These are phyloP conservation scores for Podila epicladia DNA, from an alignment of 192 early-diverging fungal species.

Conservation along the genomic window DNA sequence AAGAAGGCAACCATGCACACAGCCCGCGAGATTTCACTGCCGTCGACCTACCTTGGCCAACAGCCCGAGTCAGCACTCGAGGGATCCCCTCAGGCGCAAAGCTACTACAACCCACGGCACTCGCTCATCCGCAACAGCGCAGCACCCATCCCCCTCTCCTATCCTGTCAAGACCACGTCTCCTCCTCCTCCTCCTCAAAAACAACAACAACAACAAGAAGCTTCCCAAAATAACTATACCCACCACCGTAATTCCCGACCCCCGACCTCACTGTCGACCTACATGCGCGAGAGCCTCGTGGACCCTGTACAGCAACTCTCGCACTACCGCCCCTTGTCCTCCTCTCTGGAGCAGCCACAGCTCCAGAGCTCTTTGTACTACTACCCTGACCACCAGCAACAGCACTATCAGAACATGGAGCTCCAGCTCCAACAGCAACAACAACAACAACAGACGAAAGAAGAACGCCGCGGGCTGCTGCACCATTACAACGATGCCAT, in stretches of 20 bases:
- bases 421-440: neutral
- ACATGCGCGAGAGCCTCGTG: conserved; percentile 17
- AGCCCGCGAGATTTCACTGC: neutral
- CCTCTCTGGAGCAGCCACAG: neutral
- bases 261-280: conserved; percentile 3
- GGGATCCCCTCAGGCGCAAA: neutral
- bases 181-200: too few species aligned
- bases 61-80: neutral
- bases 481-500: neutral
- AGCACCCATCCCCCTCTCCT: neutral
- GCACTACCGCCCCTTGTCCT: neutral
- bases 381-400: neutral
- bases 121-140: neutral
- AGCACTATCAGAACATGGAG: neutral
- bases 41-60: neutral
- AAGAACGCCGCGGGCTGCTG: neutral
- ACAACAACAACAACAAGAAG: neutral
- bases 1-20: neutral
- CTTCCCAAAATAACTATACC: too few species aligned
- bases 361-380: neutral
- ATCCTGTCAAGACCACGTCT: neutral
- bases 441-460: neutral
- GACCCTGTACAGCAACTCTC: conserved; percentile 6
- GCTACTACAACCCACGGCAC: neutral
- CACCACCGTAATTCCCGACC: too few species aligned